Conservation (phyloP, 768 basidiomycete genomes). For the Pholiota molesta region DNA sequence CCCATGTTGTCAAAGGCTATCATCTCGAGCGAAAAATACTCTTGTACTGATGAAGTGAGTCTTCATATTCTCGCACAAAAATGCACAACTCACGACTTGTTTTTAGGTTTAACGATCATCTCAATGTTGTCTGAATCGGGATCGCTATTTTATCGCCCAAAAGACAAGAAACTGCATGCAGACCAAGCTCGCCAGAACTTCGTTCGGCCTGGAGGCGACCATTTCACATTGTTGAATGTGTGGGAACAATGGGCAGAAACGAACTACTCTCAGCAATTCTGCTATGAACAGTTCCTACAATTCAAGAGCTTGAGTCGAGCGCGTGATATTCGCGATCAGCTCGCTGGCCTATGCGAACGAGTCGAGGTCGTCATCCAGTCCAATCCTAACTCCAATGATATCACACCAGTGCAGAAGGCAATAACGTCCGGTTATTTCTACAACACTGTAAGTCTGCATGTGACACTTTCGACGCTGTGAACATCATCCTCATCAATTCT, state of each 20-base stretch:
- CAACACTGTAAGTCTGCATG: slow-evolving; percentile 66
- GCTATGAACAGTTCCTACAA: slow-evolving; percentile 94
- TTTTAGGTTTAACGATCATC: slow-evolving; percentile 91
- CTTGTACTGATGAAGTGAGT: slow-evolving; percentile 92
- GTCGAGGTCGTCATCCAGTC: slow-evolving; percentile 90
- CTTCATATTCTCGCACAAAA: not conserved
- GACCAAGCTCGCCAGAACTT: slow-evolving; percentile 99
- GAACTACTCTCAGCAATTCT: slow-evolving; percentile 95
- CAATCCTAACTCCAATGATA: slow-evolving; percentile 92
- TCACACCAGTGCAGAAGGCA: slow-evolving; percentile 93
- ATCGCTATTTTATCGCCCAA: slow-evolving; percentile 95
- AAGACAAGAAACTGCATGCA: slow-evolving; percentile 97
- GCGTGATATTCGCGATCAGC: slow-evolving; percentile 94
- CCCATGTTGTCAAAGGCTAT: slow-evolving; percentile 97
- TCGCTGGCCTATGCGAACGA: slow-evolving; percentile 94
- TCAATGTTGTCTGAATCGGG: slow-evolving; percentile 96
- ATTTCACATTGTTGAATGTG: slow-evolving; percentile 96
- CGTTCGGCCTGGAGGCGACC: slow-evolving; percentile 93
- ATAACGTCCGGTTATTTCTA: slow-evolving; percentile 96
- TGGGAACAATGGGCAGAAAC: slow-evolving; percentile 99
- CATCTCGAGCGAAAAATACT: slow-evolving; percentile 92
- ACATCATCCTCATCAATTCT: not conserved
- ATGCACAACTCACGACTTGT: not conserved
- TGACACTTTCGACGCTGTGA: not conserved
- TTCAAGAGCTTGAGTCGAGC: slow-evolving; percentile 94